These are phyloP conservation scores for Rubia tinctorum DNA, from an alignment of 305 asterid species.

Conservation along the genomic window DNA sequence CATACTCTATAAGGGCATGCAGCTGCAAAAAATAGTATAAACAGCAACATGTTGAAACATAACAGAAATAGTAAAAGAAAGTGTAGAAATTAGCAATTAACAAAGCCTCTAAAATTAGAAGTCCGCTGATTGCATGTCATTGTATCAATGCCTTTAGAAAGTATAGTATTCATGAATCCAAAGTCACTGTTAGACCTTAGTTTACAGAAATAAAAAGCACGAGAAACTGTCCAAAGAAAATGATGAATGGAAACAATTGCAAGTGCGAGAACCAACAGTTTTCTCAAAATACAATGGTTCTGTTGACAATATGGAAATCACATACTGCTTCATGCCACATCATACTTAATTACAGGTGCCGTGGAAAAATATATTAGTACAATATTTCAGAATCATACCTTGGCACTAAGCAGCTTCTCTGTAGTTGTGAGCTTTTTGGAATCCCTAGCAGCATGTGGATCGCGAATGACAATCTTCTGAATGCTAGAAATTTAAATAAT, in stretches of 20 bases:
- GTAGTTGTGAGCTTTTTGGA: slow-evolving; percentile 60
- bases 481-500: slow-evolving; percentile 44
- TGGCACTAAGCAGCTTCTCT: slow-evolving; percentile 87
- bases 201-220: background rate
- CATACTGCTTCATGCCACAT: background rate
- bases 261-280: background rate
- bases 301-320: background rate
- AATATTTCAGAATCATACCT: slow-evolving; percentile 41
- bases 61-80: background rate
- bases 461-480: slow-evolving; percentile 59
- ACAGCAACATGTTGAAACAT: background rate
- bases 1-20: slow-evolving; percentile 89
- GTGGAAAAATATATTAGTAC: background rate
- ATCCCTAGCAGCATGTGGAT: slow-evolving; percentile 64
- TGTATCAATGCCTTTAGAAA: background rate
- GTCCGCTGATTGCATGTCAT: background rate
- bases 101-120: background rate
- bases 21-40: slow-evolving; percentile 39
- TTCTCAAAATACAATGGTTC: background rate
- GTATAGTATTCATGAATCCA: background rate
- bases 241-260: background rate
- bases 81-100: background rate
- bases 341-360: background rate
- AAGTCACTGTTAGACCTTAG: background rate
- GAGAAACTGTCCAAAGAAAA: background rate